Conservation (phyloP, 257 asterid species). For the Plantago ovata region DNA sequence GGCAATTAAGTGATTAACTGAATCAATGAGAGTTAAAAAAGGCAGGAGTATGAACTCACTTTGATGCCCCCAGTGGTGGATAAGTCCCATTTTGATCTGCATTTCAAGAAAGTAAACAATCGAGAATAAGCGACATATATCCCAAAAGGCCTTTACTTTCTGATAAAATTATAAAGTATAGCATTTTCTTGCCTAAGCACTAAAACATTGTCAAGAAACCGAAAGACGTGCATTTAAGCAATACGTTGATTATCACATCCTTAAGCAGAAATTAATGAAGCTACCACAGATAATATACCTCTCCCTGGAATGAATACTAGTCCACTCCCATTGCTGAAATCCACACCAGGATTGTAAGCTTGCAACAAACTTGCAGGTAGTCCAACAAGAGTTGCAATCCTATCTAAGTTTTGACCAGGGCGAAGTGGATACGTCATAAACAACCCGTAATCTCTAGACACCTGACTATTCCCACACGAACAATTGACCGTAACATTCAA, state of each 20-base stretch:
- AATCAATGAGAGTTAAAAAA: too few species aligned
- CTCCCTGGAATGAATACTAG: constrained; percentile 59
- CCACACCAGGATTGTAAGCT: constrained; percentile 50
- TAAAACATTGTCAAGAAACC: too few species aligned
- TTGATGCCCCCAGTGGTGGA: too few species aligned
- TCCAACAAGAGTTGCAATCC: constrained; percentile 26
- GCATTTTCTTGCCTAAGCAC: background rate
- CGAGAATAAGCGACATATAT: too few species aligned
- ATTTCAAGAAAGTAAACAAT: too few species aligned
- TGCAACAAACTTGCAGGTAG: constrained; percentile 45
- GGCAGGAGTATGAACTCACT: too few species aligned
- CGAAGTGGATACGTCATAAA: constrained; percentile 61
- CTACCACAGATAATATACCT: constrained; percentile 34
- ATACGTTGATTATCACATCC: too few species aligned
- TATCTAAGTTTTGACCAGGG: constrained; percentile 30
- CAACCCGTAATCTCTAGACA: constrained; percentile 53
- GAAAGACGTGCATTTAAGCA: too few species aligned
- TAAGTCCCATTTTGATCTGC: too few species aligned
- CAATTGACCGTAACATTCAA: constrained; percentile 55
- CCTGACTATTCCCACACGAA: constrained; percentile 54
- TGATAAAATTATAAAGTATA: too few species aligned
- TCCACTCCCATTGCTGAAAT: constrained; percentile 51
- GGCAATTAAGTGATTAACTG: too few species aligned
- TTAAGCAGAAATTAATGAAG: background rate
- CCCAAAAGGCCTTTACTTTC: too few species aligned